Percentiles rank a stretch among this genome's conserved stretches.
Evolutionary conservation across 441 rosid genomes (phyloP).

Genomic region (Aquilaria agallochum): DNA sequence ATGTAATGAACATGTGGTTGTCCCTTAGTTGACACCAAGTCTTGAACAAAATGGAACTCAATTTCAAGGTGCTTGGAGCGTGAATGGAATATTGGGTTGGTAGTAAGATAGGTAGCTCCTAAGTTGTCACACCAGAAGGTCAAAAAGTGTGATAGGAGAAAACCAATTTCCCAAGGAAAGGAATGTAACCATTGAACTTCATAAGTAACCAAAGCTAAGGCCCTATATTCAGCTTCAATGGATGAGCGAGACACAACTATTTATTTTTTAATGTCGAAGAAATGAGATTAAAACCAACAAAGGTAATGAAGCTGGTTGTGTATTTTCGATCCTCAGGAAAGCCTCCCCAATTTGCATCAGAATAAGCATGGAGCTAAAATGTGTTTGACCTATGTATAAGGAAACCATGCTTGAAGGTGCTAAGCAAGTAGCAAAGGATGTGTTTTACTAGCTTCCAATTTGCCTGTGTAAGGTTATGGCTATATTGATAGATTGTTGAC

Average conservation of each 20-base stretch:
- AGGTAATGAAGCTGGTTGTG: background rate
- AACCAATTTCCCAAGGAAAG: background rate
- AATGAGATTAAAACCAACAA: conserved; percentile 8
- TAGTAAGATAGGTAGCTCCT: too few species aligned
- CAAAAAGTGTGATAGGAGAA: background rate
- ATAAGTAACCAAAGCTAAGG: background rate
- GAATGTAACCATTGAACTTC: conserved; percentile 1
- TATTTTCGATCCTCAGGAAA: background rate
- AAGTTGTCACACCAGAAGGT: conserved; percentile 8
- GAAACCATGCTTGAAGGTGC: background rate
- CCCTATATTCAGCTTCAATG: conserved; percentile 1
- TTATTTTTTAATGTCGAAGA: conserved; percentile 2
- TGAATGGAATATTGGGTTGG: too few species aligned
- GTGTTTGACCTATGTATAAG: background rate
- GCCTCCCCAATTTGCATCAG: background rate
- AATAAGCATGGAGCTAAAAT: background rate
- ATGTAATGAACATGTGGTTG: too few species aligned
- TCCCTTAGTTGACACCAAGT: too few species aligned
- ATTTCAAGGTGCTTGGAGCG: too few species aligned
- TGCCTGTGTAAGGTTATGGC: background rate
- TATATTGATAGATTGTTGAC: background rate
- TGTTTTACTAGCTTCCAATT: background rate
- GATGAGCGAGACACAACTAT: background rate
- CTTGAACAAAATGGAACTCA: too few species aligned
- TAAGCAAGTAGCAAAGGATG: background rate